phyloP scores from a whole-genome alignment of 768 basidiomycete species.

The Brasilioporus rufonigricans region DNA sequence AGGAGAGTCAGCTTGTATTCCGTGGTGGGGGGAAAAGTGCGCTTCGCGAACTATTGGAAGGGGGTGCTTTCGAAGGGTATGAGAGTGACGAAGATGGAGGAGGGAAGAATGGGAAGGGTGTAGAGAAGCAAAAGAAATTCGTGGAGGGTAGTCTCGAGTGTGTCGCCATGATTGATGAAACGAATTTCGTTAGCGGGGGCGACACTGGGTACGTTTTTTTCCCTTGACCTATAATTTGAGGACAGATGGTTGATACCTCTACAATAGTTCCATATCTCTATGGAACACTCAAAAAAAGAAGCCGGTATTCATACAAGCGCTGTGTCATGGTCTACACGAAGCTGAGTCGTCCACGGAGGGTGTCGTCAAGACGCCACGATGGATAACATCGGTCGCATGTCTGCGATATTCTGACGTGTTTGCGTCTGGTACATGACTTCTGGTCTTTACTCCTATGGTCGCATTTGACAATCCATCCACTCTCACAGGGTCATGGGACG shows the following conservation, averaged over 20 bases:
- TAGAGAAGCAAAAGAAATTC: conserved; percentile 40
- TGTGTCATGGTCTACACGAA: conserved; percentile 87
- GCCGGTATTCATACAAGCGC: conserved; percentile 79
- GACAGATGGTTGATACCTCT: background rate
- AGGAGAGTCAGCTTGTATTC: conserved; percentile 94
- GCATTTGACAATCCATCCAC: conserved; percentile 4
- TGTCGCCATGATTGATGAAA: conserved; percentile 94
- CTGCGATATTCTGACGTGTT: conserved; percentile 90
- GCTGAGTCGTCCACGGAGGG: conserved; percentile 71
- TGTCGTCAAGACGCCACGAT: conserved; percentile 73
- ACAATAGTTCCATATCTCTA: conserved; percentile 71
- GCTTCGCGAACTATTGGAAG: conserved; percentile 78
- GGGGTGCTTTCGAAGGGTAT: conserved; percentile 58
- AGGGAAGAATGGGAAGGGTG: conserved; percentile 31
- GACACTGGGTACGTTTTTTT: conserved; percentile 78
- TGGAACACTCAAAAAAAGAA: conserved; percentile 96
- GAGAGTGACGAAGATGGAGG: conserved; percentile 49
- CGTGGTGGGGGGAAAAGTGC: conserved; percentile 89
- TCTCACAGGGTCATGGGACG: conserved; percentile 89
- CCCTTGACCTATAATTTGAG: background rate
- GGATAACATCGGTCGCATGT: conserved; percentile 84
- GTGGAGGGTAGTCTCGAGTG: conserved; percentile 91
- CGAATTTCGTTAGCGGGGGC: conserved; percentile 88
- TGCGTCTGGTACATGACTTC: conserved; percentile 65
- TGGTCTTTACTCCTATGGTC: background rate